A percentile compares a stretch with the other conserved stretches of the same genome.
These are phyloP conservation scores for Pythium phragmiticola DNA, from an alignment of 352 stramenopile genomes.

Conservation along the genomic window DNA sequence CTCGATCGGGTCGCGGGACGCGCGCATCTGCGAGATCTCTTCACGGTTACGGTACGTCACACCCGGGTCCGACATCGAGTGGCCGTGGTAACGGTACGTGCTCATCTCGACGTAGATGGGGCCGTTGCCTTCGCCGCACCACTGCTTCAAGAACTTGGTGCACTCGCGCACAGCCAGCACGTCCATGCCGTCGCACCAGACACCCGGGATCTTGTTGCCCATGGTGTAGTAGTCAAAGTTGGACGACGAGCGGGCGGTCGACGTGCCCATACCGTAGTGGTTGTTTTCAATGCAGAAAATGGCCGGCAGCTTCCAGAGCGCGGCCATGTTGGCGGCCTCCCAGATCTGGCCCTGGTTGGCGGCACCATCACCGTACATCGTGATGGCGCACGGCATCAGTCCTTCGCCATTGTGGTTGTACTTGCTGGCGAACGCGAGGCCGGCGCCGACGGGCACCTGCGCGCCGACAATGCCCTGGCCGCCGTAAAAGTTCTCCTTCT, in stretches of 20 bases:
- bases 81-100: constrained; percentile 99
- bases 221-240: constrained; percentile 99
- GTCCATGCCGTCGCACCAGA: constrained; percentile 99
- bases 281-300: constrained; percentile 99
- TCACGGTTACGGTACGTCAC: constrained; percentile 99
- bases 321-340: constrained; percentile 97
- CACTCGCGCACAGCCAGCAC: constrained; percentile 97
- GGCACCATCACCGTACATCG: constrained; percentile 98
- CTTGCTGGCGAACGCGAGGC: constrained; percentile 98
- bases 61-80: constrained; percentile 99
- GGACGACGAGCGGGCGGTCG: constrained; percentile 94
- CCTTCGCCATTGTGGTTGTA: constrained; percentile 95
- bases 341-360: constrained; percentile 99
- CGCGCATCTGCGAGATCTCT: constrained; percentile 98
- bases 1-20: constrained; percentile 98
- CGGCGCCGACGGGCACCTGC: constrained; percentile 97
- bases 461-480: constrained; percentile 98
- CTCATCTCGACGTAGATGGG: constrained; percentile 99
- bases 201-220: constrained; percentile 99
- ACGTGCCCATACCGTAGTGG: constrained; percentile 99
- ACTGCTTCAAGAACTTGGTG: constrained; percentile 97
- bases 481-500: constrained; percentile 98
- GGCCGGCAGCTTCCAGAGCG: constrained; percentile 97
- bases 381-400: constrained; percentile 92
- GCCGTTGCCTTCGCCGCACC: constrained; percentile 94